Percentiles rank a stretch among this genome's conserved stretches.
Conservation (phyloP, 768 basidiomycete species). For the Boletus vermiculosoides region DNA sequence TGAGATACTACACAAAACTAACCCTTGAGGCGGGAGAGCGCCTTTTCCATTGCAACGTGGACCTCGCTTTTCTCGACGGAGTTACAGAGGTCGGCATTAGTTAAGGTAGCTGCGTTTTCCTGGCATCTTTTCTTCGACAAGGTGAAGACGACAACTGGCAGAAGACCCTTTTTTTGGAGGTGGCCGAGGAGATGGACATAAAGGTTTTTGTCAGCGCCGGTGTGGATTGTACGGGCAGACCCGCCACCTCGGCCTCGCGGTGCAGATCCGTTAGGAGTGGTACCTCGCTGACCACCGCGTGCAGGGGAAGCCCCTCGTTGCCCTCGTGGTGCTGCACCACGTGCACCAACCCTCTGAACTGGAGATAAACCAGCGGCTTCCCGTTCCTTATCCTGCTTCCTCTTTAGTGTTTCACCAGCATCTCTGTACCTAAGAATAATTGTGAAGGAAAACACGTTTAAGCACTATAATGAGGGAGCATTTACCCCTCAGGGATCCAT, state of each 20-base stretch:
- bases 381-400: constrained; percentile 98
- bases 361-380: constrained; percentile 92
- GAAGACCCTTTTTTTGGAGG: constrained; percentile 78
- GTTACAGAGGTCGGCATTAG: constrained; percentile 83
- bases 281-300: constrained; percentile 55
- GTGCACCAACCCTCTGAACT: constrained; percentile 79
- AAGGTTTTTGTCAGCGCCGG: constrained; percentile 80
- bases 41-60: constrained; percentile 91
- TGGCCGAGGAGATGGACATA: constrained; percentile 90
- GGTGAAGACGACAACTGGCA: constrained; percentile 96
- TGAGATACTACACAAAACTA: constrained; percentile 2
- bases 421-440: constrained; percentile 69
- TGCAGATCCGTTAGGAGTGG: constrained; percentile 39
- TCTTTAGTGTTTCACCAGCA: constrained; percentile 80
- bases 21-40: constrained; percentile 90
- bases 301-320: constrained; percentile 47
- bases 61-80: constrained; percentile 96
- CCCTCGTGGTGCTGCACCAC: constrained; percentile 58
- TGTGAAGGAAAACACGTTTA: constrained; percentile 2
- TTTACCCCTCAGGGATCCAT: constrained; percentile 72
- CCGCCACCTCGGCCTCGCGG: constrained; percentile 45
- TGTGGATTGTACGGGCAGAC: constrained; percentile 56
- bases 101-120: constrained; percentile 89
- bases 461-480: neutral
- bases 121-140: constrained; percentile 97